These are phyloP conservation scores for Botrytis pseudocinerea DNA, from an alignment of 2,329 filamentous ascomycete genomes.

Conservation along the genomic window DNA sequence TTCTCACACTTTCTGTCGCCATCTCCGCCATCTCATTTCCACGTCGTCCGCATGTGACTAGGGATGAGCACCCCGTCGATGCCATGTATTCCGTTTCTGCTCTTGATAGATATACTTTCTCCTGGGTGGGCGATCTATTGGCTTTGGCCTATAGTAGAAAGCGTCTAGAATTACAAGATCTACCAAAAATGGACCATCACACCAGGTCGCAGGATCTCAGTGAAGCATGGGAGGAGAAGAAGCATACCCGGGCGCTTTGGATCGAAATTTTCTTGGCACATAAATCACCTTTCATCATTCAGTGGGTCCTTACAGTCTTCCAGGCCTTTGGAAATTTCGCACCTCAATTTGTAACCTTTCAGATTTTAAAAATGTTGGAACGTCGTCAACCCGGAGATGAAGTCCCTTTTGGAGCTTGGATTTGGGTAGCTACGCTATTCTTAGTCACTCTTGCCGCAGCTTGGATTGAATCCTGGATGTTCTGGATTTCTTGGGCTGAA, in stretches of 20 bases:
- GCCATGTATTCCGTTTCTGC: conserved; percentile 61
- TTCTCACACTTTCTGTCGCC: conserved; percentile 47
- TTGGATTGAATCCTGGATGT: conserved; percentile 65
- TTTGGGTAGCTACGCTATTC: conserved; percentile 67
- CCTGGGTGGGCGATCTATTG: conserved; percentile 62
- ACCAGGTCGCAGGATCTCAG: conserved; percentile 54
- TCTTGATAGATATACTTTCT: conserved; percentile 63
- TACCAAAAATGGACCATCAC: conserved; percentile 60
- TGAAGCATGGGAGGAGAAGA: conserved; percentile 50
- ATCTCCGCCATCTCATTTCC: conserved; percentile 58
- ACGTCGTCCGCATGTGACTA: conserved; percentile 67
- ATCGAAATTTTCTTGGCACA: conserved; percentile 60
- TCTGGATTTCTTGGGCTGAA: conserved; percentile 65
- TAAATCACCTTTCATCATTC: conserved; percentile 54
- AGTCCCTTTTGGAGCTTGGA: conserved; percentile 58
- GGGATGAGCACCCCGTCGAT: conserved; percentile 60
- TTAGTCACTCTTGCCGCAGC: conserved; percentile 53
- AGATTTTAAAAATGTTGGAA: conserved; percentile 67
- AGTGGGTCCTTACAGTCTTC: conserved; percentile 55
- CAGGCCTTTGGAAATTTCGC: conserved; percentile 54
- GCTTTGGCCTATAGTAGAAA: conserved; percentile 56
- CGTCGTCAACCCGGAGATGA: conserved; percentile 47
- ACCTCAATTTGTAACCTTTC: conserved; percentile 68
- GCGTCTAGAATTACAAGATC: conserved; percentile 60
- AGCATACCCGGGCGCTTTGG: conserved; percentile 57